Evolutionary conservation across 2,329 filamentous ascomycete genomes (phyloP), one percentile per base, ranked within the genome.

Genomic region (Penicillium crustosum): DNA sequence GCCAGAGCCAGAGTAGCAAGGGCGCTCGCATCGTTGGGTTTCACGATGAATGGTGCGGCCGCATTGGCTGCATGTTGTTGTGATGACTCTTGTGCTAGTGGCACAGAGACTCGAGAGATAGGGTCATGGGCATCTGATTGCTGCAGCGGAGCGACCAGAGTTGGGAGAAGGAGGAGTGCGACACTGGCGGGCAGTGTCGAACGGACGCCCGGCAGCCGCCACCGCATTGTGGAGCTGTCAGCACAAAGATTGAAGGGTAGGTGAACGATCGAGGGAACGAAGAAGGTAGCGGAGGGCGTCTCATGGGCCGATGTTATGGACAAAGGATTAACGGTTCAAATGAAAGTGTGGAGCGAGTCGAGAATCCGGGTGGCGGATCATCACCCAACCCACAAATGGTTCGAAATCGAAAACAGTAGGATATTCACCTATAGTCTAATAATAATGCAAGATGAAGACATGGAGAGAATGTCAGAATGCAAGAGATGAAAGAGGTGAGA

Each of bases 1-100:
- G 89, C 93, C 90, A 91, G 92, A 96, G 93, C 93, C 84, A 93
- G 89, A 89, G 92, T 94, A 86, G 89, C 89, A 84, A 94, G 84
- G 90, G 92, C 92, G 92, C 91, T 92, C 91, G 87, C 90, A 89
- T 94, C 82, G 72, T 79, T 75, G 67, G 75, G 71, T 66, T 73
- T 75, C 67, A 75, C 72, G 63, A 73, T 68, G 63, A 60, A 60
- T 45, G 64, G 61, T 36, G 52, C 60, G 42, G 64, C 64, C 39
- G 59, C 45, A 15, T 61, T 58, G 44, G 59, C 62, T 49, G 64
- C 61, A n/a, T 59, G 10, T 12, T 59, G 51, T 27, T 44, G 57
- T 6, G 57, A 54, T 41, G 60, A 35, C 19, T 61, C 45, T 41
- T 63, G 62, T 49, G 57, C 66, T 53, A 67, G 36, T 8, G 67